Conservation (phyloP, 495 filamentous ascomycete species). For the Chaetomium tenue region DNA sequence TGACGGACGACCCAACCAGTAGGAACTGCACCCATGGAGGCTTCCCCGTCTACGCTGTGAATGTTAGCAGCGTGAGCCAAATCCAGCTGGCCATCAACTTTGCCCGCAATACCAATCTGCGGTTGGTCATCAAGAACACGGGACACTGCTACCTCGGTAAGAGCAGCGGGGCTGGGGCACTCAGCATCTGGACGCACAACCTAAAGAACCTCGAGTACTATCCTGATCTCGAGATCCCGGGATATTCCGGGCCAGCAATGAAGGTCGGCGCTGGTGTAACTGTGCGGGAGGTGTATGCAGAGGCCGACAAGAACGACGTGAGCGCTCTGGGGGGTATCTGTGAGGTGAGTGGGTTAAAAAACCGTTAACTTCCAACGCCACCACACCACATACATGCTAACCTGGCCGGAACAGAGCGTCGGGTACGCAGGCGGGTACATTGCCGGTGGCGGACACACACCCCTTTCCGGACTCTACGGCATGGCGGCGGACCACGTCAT, state of each 20-base stretch:
- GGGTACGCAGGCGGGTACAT: conserved; percentile 54
- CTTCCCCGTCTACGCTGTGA: conserved; percentile 59
- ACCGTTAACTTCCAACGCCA: too few relatives aligned
- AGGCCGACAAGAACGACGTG: conserved; percentile 41
- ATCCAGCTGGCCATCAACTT: conserved; percentile 61
- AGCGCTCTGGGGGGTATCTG: background rate
- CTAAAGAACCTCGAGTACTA: conserved; percentile 47
- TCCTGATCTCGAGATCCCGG: conserved; percentile 38
- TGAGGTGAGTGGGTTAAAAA: background rate
- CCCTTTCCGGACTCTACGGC: conserved; percentile 38
- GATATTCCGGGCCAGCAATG: conserved; percentile 46
- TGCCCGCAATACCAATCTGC: conserved; percentile 57
- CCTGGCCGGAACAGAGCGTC: conserved; percentile 37
- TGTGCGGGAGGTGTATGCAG: conserved; percentile 44
- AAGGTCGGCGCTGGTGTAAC: conserved; percentile 47
- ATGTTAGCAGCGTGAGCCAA: conserved; percentile 55
- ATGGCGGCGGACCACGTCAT: conserved; percentile 54
- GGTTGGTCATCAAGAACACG: conserved; percentile 66
- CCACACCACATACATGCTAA: background rate
- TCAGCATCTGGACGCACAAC: conserved; percentile 60
- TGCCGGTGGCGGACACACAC: conserved; percentile 51
- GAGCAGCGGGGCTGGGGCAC: conserved; percentile 47
- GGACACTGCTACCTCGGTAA: conserved; percentile 47
- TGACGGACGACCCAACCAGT: conserved; percentile 26
- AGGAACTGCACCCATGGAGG: conserved; percentile 54